Evolutionary conservation across 768 basidiomycete species (phyloP), one percentile per base, ranked within the genome.

Genomic region (Gloeophyllum trabeum): DNA sequence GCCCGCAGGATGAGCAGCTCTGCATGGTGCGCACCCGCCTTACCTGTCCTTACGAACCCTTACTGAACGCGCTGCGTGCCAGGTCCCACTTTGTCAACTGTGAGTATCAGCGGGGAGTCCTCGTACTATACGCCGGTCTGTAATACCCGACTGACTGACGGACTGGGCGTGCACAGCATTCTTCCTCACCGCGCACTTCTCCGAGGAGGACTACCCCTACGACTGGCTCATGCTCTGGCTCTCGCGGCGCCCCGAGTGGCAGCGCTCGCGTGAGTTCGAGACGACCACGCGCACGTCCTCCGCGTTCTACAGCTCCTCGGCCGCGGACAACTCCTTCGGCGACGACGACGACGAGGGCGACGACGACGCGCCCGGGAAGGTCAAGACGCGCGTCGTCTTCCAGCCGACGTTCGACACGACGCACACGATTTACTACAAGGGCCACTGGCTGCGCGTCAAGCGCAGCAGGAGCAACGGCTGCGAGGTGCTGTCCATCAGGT

Each of bases 201-300:
- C 78, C 49, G 87, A 90, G 62, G 87, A 90, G 60, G 87, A 90
- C 55, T 84, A 84, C 48, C 87, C 86, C 3, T 90, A 88, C 51
- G 86, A 90, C 61, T 90, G 86, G 86, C 71, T 90, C 41, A 89
- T 89, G 83, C 71, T 88, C 24, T 90, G 86, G 86, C 75, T 90
- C 39, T 84, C 84, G 34, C 79, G 84, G 40, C 73, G 83, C 66
- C 71, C 86, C 32, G 86, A 89, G 60, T 89, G 86, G 86, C 86
- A 89, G 54, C 80, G 85, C 28, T 87, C 86, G 5, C 76, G 87
- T 43, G 87, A 90, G 61, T 88, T 90, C 46, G 87, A 90, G 63
- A 88, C 86, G 0, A 90, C 87, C 14, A 89, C 86, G 10, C 75
- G 86, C 26, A 72, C 79, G 0, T 67, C 77, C 7, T 76, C 75